A percentile compares a stretch with the other conserved stretches of the same genome.
Evolutionary conservation across 2,329 filamentous ascomycete genomes (phyloP).

Genomic region (Cercospora berteroae): DNA sequence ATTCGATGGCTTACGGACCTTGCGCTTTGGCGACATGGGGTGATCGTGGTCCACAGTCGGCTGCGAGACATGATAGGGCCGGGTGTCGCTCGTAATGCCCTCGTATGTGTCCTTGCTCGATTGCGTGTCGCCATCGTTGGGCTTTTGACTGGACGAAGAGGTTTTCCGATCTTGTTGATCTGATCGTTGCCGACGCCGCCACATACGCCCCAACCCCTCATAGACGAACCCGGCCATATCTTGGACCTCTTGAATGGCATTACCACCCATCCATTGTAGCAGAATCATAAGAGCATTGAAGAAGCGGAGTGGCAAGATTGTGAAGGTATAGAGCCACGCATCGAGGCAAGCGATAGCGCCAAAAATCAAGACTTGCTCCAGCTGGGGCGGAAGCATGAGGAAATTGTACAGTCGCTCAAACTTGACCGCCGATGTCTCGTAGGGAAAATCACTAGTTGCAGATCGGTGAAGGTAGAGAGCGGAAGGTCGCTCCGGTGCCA

Average conservation of each 20-base stretch:
- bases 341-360: conserved; percentile 89
- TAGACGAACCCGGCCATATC: conserved; percentile 77
- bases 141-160: background rate
- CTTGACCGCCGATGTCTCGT: conserved; percentile 89
- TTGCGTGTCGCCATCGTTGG: background rate
- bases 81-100: background rate
- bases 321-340: conserved; percentile 95
- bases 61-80: background rate
- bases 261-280: conserved; percentile 71
- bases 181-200: conserved; percentile 48
- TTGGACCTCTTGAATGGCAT: conserved; percentile 67
- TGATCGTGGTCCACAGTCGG: background rate
- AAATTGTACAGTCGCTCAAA: conserved; percentile 91
- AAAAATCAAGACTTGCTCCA: conserved; percentile 84
- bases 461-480: conserved; percentile 63
- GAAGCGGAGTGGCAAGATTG: conserved; percentile 88
- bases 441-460: conserved; percentile 62
- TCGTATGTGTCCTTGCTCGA: background rate
- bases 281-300: conserved; percentile 75
- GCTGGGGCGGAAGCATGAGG: conserved; percentile 71
- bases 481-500: conserved; percentile 60
- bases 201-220: conserved; percentile 74
- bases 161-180: background rate
- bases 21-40: conserved; percentile 16
- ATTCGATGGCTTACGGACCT: conserved; percentile 35